These are phyloP conservation scores for Mycena indigotica DNA, from an alignment of 768 basidiomycete genomes.

Conservation along the genomic window DNA sequence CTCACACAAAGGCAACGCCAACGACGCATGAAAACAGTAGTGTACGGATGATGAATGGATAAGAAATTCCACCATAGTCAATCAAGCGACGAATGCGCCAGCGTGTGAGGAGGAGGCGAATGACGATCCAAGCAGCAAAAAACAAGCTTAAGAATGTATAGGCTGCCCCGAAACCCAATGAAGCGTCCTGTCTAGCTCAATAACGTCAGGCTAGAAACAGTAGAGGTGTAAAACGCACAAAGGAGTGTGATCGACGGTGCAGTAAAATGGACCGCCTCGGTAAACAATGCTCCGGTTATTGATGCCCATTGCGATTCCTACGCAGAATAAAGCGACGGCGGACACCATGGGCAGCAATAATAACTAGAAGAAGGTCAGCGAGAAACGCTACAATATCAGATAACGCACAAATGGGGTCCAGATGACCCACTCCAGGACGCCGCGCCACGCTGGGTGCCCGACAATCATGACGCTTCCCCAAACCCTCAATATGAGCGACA, in stretches of 20 bases:
- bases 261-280: constrained; percentile 16
- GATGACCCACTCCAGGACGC: constrained; percentile 3
- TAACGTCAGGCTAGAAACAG: background rate
- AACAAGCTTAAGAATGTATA: constrained; percentile 8
- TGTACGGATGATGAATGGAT: constrained; percentile 32
- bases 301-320: constrained; percentile 6
- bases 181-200: constrained; percentile 5
- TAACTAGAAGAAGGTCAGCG: constrained; percentile 1
- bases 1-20: constrained; percentile 15
- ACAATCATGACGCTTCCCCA: constrained; percentile 7
- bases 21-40: constrained; percentile 16
- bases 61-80: constrained; percentile 36
- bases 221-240: background rate
- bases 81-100: constrained; percentile 14
- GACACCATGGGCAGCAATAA: constrained; percentile 5
- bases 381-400: background rate
- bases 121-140: constrained; percentile 6
- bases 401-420: constrained; percentile 11
- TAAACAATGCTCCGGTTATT: constrained; percentile 3
- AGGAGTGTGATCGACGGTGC: constrained; percentile 1
- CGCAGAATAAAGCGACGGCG: constrained; percentile 5
- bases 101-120: constrained; percentile 10
- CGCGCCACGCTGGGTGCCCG: background rate
- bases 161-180: constrained; percentile 8
- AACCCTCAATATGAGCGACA: constrained; percentile 6